These are phyloP conservation scores for Nicotiana paniculata DNA, from an alignment of 257 asterid genomes.

Conservation along the genomic window DNA sequence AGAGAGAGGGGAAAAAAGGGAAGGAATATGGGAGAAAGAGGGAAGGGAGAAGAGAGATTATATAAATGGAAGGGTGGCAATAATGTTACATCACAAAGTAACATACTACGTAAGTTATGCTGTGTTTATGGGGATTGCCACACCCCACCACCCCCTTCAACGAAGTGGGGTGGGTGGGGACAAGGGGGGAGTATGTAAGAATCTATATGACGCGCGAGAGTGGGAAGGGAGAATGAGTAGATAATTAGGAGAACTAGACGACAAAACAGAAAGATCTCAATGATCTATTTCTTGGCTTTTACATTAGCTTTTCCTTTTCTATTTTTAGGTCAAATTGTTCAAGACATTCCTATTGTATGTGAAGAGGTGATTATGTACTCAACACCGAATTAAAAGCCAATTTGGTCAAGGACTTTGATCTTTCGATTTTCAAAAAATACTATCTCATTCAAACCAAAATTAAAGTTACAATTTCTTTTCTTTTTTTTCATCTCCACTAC, in stretches of 20 bases:
- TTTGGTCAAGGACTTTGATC: too few species aligned
- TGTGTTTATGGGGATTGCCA: background rate
- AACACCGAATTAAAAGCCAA: too few species aligned
- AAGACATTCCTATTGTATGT: background rate
- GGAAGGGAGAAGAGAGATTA: slow-evolving; percentile 26
- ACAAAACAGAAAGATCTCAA: slow-evolving; percentile 29
- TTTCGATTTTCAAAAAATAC: too few species aligned
- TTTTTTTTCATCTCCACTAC: too few species aligned
- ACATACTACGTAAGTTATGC: slow-evolving; percentile 25
- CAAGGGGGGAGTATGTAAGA: background rate
- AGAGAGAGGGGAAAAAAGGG: background rate
- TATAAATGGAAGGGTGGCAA: slow-evolving; percentile 25
- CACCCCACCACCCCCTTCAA: background rate
- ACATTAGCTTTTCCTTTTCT: background rate
- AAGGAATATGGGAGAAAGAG: slow-evolving; percentile 5
- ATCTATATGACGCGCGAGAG: slow-evolving; percentile 7
- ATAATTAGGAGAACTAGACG: slow-evolving; percentile 23
- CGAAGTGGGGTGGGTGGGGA: background rate
- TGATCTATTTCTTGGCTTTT: slow-evolving; percentile 14
- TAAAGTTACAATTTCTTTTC: too few species aligned
- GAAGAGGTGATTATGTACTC: background rate
- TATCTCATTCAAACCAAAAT: too few species aligned
- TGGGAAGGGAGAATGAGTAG: slow-evolving; percentile 16
- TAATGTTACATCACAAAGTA: slow-evolving; percentile 28
- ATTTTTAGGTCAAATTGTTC: too few species aligned